These are phyloP conservation scores for Capsicum chinense DNA, from an alignment of 257 asterid genomes.

Conservation along the genomic window DNA sequence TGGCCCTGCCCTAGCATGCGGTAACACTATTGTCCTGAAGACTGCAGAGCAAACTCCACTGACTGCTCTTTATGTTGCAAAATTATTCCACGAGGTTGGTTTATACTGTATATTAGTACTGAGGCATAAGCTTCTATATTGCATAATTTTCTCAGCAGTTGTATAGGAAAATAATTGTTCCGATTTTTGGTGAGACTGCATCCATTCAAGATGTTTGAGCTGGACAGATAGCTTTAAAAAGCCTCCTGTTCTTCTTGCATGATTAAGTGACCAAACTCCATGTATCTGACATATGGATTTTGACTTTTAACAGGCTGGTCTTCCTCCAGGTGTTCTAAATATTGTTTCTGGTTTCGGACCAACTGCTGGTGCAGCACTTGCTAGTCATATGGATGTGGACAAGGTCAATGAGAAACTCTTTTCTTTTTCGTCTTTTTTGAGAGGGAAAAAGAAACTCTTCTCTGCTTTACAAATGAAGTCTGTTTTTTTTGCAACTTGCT, in stretches of 20 bases:
- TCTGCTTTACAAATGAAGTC: too few relatives aligned
- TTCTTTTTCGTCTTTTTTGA: not conserved
- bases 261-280: not conserved
- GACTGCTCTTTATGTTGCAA: slow-evolving; percentile 73
- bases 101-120: not conserved
- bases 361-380: slow-evolving; percentile 89
- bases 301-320: slow-evolving; percentile 54
- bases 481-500: not conserved
- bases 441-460: not conserved
- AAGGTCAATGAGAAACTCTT: slow-evolving; percentile 47
- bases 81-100: slow-evolving; percentile 70
- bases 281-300: not conserved
- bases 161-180: not conserved
- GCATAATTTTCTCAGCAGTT: not conserved
- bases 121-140: not conserved
- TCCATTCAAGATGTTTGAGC: not conserved
- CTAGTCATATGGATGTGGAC: slow-evolving; percentile 90
- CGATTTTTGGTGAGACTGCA: not conserved
- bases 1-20: slow-evolving; percentile 79
- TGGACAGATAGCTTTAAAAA: not conserved
- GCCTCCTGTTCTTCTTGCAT: not conserved
- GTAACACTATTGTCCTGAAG: slow-evolving; percentile 74
- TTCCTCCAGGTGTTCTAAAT: slow-evolving; percentile 83
- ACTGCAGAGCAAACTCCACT: slow-evolving; percentile 90
- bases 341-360: slow-evolving; percentile 72